Evolutionary conservation across 2,329 filamentous ascomycete genomes (phyloP).

Genomic region (Aspergillus flavus): DNA sequence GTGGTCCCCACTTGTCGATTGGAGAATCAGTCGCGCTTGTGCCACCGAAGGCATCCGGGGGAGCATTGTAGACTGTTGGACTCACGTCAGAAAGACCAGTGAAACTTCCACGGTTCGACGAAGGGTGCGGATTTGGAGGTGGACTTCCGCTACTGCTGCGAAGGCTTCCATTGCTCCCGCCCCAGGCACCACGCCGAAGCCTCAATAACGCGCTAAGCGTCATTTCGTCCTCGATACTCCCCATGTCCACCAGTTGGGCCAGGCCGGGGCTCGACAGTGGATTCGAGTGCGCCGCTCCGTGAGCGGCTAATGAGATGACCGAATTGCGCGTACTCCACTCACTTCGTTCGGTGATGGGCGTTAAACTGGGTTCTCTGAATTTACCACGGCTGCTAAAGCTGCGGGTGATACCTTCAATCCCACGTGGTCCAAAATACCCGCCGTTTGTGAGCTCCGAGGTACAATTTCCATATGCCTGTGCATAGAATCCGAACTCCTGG

Average conservation of each 20-base stretch:
- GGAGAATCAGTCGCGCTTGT: conserved; percentile 20
- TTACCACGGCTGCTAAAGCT: conserved; percentile 73
- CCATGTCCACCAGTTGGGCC: conserved; percentile 70
- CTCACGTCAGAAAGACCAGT: conserved; percentile 37
- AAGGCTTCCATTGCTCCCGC: conserved; percentile 75
- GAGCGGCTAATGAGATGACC: conserved; percentile 71
- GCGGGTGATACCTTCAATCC: conserved; percentile 62
- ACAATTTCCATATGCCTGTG: conserved; percentile 54
- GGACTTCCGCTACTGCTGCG: conserved; percentile 53
- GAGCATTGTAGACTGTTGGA: conserved; percentile 26
- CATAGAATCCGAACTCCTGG: conserved; percentile 95
- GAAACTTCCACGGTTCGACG: conserved; percentile 40
- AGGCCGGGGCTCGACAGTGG: conserved; percentile 70
- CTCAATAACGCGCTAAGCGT: conserved; percentile 72
- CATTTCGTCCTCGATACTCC: conserved; percentile 68
- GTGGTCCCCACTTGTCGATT: conserved; percentile 15
- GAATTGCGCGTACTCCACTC: conserved; percentile 96
- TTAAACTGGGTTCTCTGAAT: conserved; percentile 85
- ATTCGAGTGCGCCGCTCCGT: conserved; percentile 51
- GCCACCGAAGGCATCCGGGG: conserved; percentile 22
- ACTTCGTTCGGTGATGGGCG: conserved; percentile 92
- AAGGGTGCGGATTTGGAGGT: conserved; percentile 40
- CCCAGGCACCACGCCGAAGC: conserved; percentile 75
- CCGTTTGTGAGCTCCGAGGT: conserved; percentile 70
- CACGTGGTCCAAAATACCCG: conserved; percentile 83